Evolutionary conservation across 2,329 filamentous ascomycete species (phyloP), one percentile per base, ranked within the genome.

Genomic region (Ustulina deusta): DNA sequence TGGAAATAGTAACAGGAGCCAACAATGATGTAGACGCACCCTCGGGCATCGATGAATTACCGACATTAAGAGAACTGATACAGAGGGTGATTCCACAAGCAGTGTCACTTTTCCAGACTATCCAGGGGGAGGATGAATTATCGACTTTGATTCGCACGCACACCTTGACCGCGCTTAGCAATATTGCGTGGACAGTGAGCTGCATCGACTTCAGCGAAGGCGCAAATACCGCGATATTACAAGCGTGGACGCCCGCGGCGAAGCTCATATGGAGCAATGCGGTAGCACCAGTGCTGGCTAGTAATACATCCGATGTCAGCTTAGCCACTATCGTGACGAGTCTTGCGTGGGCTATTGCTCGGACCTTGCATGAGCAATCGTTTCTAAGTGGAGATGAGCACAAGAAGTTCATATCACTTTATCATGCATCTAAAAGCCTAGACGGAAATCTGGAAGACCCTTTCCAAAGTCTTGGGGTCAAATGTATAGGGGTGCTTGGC

Each of bases 171-270:
- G 85, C 88, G 17, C 82, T 92, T 66, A 90, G 87, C 81, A 91
- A 91, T 78, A 86, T 91, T 61, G 83, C 89, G 61, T 91, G 90
- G 89, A 89, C 89, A 11, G 81, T 90, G 46, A 89, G 87, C 9
- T 85, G 85, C 72, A 80, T 89, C 71, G 87, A 90, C 77, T 89
- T 89, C 73, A 81, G 83, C 27, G 83, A 86, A 36, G 79, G 80
- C n/a, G 81, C 83, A 59, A 87, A 88, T 74, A 78, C 82, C 3
- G 79, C 81, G 63, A 82, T 91, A 63, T 82, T 83, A 60, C 79
- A 78, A 55, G 82, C 82, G 4, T 91, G 90, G 89, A 76, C 78
- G 1, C 84, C 86, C 0, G 77, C 82, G 6, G 85, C 85, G 32
- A 83, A 83, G 69, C 78, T 81, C 62, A 85, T 91, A 70, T 92